Base-by-base conservation (phyloP, 345 rosid species). In the Leavenworthia alabamica region DNA sequence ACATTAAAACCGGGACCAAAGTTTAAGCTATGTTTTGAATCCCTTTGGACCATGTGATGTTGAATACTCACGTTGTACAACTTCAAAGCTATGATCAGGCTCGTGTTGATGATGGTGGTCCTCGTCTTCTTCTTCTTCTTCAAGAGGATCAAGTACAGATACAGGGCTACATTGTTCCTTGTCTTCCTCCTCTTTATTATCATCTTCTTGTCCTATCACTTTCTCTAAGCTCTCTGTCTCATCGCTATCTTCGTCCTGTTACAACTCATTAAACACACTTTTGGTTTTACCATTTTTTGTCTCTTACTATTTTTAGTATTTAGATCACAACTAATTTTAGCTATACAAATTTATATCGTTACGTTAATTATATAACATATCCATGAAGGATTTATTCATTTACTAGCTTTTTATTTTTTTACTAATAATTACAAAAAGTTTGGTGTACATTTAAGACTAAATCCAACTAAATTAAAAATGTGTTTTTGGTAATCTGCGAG, bases 161-260 rank as follows among this genome's bases (percentile, higher is more conserved):
- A 89, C 91, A 27, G 99, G 99, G 64, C 99, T 93, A 60, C 86
- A 80, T 58, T 93, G 99, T 46, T 93, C 94, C 51, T 82, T 81
- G 29, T 86, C 95, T 67, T 86, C 92, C 52, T 86, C 95, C 27
- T 84, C 86, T 53, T 78, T 79, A 60, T 52, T 50, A 44, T 46
- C 62, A 44, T 69, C 68, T 54, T 55, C 50, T 31, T 74, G 79
- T 65, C 79, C 71, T 62, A 59, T 72, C 65, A 65, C 70, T 72
- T 64, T 65, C 62, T 64, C 75, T 28, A 72, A 50, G 42, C 61
- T 74, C 73, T 75, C 83, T 1, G 72, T 76, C 42, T 77, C 80
- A 44, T 74, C 59, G 52, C 73, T 63, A 64, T 73, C 87, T 64
- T 67, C 69, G 40, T 70, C 82, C 95, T 85, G 69, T 52, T 71